Base-by-base conservation (phyloP, 768 basidiomycete genomes). In the Favolaschia claudopus region DNA sequence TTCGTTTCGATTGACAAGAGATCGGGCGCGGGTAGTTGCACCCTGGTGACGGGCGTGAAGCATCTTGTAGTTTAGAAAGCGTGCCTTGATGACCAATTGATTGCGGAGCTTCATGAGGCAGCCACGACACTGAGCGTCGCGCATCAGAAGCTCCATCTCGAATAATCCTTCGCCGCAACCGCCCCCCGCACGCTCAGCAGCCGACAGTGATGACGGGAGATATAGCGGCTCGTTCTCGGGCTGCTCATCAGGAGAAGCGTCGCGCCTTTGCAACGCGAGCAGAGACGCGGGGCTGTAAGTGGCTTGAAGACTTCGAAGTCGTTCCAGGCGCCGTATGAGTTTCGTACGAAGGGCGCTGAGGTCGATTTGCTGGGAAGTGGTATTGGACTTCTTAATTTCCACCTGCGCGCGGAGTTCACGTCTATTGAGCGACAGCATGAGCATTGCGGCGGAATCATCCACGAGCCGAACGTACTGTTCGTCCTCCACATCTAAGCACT, bases 381-480 rank as follows among this genome's bases (percentile, higher is more conserved):
- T n/a, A n/a, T n/a, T n/a, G n/a, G n/a, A n/a, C n/a, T n/a, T n/a
- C n/a, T n/a, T n/a, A n/a, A n/a, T n/a, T n/a, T n/a, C n/a, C n/a
- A n/a, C n/a, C n/a, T n/a, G n/a, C n/a, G n/a, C n/a, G n/a, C n/a
- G n/a, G n/a, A n/a, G n/a, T n/a, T n/a, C n/a, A n/a, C n/a, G n/a
- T n/a, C n/a, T n/a, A n/a, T n/a, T n/a, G n/a, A n/a, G n/a, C n/a
- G n/a, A n/a, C n/a, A n/a, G n/a, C n/a, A n/a, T n/a, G n/a, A n/a
- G n/a, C n/a, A n/a, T n/a, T n/a, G n/a, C n/a, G n/a, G n/a, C n/a
- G n/a, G n/a, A n/a, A n/a, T n/a, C n/a, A n/a, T n/a, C n/a, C n/a
- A n/a, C n/a, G n/a, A n/a, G n/a, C n/a, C n/a, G n/a, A n/a, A 65
- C 70, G 17, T 37, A 71, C 70, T 71, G 70, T 22, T 64, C 47